Base-by-base conservation (phyloP, 768 basidiomycete species). In the Rhodocollybia butyracea region DNA sequence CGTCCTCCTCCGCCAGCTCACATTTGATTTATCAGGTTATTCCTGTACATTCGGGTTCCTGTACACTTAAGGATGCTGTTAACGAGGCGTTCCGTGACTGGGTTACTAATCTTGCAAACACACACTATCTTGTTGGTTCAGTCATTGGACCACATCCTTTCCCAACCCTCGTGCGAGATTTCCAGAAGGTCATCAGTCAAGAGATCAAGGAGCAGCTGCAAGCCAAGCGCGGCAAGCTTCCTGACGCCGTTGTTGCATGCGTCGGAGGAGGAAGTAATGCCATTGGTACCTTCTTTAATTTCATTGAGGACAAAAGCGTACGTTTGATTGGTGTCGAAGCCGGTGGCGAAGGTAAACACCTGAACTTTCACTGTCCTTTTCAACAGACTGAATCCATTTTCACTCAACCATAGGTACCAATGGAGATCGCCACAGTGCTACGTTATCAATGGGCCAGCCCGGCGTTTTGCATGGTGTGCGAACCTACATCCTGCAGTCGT, bases 1-100 rank as follows among this genome's bases (percentile, higher is more conserved):
- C 31, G 57, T n/a, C 46, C 32, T 29, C 11, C 26, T 36, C 26
- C 32, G 27, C 22, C 10, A 54, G 36, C 12, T 22, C n/a, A 45
- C 31, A n/a, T 17, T 29, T 46, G n/a, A 21, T 26, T 6, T 50
- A 12, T 47, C 62, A 94, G 91, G 97, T 99, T 59, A 76, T 99
- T 50, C 90, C 97, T 13, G 96, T 98, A 24, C 76, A 89, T 54
- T 95, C 95, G 4, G 97, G 97, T 22, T 93, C 96, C 22, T 83
- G 89, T 65, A 98, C 96, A 5, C 76, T 99, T 61, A 99, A 99
- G 72, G 97, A 98, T 64, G 96, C 97, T 26, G 94, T 98, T 61
- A 99, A 98, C 74, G 96, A 98, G 60, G 96, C 97, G 5, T 83
- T 98, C 82, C 86, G 97, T 40, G 95, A 98, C 72, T 98, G 97